phyloP scores from a whole-genome alignment of 352 stramenopile genomes.

The Phytopythium kandeliae region DNA sequence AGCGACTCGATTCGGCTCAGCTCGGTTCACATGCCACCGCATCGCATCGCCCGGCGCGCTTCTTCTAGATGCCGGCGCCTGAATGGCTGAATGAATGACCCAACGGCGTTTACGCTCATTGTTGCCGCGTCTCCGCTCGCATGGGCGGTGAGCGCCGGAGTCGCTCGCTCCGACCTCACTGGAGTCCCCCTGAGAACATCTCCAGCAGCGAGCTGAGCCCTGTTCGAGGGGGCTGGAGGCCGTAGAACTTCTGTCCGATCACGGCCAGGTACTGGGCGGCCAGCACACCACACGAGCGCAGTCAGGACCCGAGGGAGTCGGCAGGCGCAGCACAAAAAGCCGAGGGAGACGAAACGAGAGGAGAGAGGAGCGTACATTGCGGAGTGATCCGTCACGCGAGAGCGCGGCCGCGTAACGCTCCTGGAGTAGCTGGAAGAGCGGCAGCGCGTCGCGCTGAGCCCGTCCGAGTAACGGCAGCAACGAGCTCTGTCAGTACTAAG shows the following conservation, averaged over 20 bases:
- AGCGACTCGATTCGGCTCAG: neutral
- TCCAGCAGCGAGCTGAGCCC: constrained; percentile 79
- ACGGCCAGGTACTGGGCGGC: constrained; percentile 65
- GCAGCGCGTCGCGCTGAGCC: constrained; percentile 66
- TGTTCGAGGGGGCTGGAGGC: constrained; percentile 68
- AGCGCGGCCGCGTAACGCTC: constrained; percentile 75
- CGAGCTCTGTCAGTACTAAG: neutral
- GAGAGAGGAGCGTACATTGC: constrained; percentile 77
- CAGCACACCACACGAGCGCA: constrained; percentile 4
- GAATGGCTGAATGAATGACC: no score
- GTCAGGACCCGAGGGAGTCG: neutral
- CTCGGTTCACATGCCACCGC: no score
- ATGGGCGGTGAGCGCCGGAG: no score
- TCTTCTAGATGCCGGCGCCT: no score
- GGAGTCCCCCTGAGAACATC: constrained; percentile 83
- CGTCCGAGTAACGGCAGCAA: neutral
- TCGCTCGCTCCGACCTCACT: no score
- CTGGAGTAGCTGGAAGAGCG: constrained; percentile 84
- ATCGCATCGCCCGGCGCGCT: no score
- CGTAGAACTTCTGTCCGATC: constrained; percentile 85
- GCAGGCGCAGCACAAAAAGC: neutral
- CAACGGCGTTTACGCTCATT: no score
- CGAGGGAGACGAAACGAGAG: neutral
- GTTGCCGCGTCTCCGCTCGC: no score
- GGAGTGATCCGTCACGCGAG: constrained; percentile 64